Evolutionary conservation across 768 basidiomycete genomes (phyloP).

Genomic region (Pleurotus citrinopileatus): DNA sequence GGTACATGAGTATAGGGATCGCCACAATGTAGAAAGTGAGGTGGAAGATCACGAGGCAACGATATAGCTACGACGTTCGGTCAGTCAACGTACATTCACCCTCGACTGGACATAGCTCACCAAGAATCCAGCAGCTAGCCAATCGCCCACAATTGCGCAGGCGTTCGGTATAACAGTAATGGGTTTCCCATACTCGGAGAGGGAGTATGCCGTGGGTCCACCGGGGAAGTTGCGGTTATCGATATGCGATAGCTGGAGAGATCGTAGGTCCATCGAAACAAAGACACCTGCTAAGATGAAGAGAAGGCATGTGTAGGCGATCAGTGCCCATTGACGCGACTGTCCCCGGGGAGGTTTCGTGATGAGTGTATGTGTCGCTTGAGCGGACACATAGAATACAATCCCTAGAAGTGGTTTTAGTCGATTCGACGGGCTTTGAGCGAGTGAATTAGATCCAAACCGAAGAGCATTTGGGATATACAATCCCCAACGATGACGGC

Average conservation of each 20-base stretch:
- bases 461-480: no score
- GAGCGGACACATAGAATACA: no score
- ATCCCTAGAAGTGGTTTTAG: no score
- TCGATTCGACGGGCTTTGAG: no score
- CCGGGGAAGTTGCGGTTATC: constrained; percentile 28
- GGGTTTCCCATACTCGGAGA: constrained; percentile 17
- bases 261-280: constrained; percentile 17
- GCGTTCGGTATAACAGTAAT: constrained; percentile 17
- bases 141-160: constrained; percentile 15
- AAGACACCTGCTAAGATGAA: constrained; percentile 15
- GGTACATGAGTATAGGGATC: not conserved
- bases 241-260: constrained; percentile 25
- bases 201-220: constrained; percentile 24
- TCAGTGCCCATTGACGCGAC: no score
- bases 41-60: not conserved
- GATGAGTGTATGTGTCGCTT: no score
- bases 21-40: not conserved
- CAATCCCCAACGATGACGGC: no score
- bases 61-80: not conserved
- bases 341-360: no score
- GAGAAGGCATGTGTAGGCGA: constrained; percentile 7
- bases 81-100: no score
- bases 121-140: constrained; percentile 18
- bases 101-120: constrained; percentile 10
- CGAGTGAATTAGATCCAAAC: no score